Evolutionary conservation across 176 grass and related monocot genomes (phyloP).

Genomic region (Phragmites australis): DNA sequence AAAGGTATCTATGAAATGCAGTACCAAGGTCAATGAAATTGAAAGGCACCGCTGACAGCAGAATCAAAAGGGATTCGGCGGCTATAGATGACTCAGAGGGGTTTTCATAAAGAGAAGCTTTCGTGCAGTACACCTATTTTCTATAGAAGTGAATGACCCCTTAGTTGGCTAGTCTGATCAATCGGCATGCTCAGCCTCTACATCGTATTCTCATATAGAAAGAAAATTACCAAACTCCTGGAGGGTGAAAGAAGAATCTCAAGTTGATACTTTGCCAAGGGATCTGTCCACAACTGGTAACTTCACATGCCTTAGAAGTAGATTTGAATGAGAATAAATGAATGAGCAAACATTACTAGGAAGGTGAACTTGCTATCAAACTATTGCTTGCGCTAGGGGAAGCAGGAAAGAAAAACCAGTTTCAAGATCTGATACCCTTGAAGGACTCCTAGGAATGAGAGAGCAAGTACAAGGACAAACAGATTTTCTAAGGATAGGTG

Average conservation of each 20-base stretch:
- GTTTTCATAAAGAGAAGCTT: slow-evolving; percentile 4
- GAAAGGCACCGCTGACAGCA: not conserved
- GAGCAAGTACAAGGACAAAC: no score
- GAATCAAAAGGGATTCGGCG: not conserved
- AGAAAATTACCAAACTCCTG: not conserved
- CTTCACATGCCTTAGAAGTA: not conserved
- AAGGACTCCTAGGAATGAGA: no score
- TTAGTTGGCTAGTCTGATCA: slow-evolving; percentile 1
- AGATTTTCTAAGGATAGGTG: no score
- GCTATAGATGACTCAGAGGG: not conserved
- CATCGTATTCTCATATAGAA: not conserved
- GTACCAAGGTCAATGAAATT: not conserved
- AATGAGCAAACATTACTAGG: not conserved
- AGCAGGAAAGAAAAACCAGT: no score
- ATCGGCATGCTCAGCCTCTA: not conserved
- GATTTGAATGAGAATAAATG: slow-evolving; percentile 8
- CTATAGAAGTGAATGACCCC: not conserved
- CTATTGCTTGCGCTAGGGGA: no score
- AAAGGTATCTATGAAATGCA: not conserved
- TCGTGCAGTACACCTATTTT: not conserved
- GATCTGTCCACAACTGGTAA: not conserved
- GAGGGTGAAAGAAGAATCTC: not conserved
- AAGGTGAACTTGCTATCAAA: not conserved
- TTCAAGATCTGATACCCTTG: no score
- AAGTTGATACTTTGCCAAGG: not conserved